phyloP scores from a whole-genome alignment of 2,329 filamentous ascomycete species.

The Phaeosphaeriaceae sp. region DNA sequence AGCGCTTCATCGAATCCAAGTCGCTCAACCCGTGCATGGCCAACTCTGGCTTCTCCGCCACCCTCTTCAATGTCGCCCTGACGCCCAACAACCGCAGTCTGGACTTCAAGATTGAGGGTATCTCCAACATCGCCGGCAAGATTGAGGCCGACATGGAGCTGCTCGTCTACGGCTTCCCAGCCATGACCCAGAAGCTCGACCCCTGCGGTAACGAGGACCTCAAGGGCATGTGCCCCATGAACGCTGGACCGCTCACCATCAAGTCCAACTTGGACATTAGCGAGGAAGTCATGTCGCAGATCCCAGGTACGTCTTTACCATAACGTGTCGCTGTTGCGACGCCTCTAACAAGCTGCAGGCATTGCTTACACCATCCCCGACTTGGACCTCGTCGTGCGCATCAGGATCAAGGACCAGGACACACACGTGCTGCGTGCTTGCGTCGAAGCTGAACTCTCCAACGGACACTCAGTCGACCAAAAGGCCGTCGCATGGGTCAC shows the following conservation, averaged over 20 bases:
- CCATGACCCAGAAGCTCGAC: slow-evolving; percentile 72
- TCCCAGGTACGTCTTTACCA: slow-evolving; percentile 60
- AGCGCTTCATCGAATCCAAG: slow-evolving; percentile 72
- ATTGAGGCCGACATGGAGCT: slow-evolving; percentile 80
- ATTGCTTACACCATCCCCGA: slow-evolving; percentile 92
- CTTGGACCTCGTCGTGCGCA: slow-evolving; percentile 83
- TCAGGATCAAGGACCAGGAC: slow-evolving; percentile 78
- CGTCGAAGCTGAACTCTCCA: slow-evolving; percentile 86
- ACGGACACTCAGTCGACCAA: slow-evolving; percentile 90
- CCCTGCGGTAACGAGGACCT: slow-evolving; percentile 72
- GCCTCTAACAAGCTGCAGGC: slow-evolving; percentile 45
- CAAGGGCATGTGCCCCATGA: slow-evolving; percentile 91
- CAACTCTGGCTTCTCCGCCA: slow-evolving; percentile 87
- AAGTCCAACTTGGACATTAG: slow-evolving; percentile 69
- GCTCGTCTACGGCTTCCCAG: slow-evolving; percentile 81
- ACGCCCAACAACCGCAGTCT: slow-evolving; percentile 78
- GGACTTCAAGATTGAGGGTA: slow-evolving; percentile 77
- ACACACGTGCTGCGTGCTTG: slow-evolving; percentile 77
- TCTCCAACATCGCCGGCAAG: slow-evolving; percentile 83
- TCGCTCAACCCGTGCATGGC: slow-evolving; percentile 86
- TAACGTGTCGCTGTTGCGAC: no score
- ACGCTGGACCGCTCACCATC: slow-evolving; percentile 79
- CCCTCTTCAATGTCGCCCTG: slow-evolving; percentile 85
- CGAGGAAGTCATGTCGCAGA: slow-evolving; percentile 67
- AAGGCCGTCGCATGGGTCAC: slow-evolving; percentile 89